phyloP scores from a whole-genome alignment of 2,329 filamentous ascomycete species.

The Colletotrichum gloeosporioides region DNA sequence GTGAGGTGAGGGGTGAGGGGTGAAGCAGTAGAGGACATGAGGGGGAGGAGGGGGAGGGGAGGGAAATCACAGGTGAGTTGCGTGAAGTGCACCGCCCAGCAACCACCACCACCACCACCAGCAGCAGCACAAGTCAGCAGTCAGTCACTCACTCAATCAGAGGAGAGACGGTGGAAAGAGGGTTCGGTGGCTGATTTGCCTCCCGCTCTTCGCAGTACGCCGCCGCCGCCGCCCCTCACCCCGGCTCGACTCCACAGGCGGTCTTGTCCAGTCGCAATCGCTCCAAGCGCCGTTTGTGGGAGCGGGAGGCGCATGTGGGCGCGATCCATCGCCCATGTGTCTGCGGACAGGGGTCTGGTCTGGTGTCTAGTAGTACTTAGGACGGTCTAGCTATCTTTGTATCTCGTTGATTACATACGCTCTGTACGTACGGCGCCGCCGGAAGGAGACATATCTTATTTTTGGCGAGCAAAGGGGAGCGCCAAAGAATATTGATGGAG shows the following conservation, averaged over 20 bases:
- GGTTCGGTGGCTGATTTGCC: slow-evolving; percentile 8
- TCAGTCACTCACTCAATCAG: background rate
- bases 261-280: slow-evolving; percentile 9
- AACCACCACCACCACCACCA: background rate
- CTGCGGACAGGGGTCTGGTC: background rate
- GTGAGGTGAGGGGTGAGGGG: background rate
- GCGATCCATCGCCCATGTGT: slow-evolving; percentile 7
- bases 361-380: background rate
- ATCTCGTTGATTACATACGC: background rate
- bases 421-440: background rate
- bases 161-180: background rate
- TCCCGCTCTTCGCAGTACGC: background rate
- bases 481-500: background rate
- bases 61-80: background rate
- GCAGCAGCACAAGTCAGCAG: background rate
- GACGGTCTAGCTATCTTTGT: background rate
- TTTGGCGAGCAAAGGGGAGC: background rate
- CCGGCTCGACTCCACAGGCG: background rate
- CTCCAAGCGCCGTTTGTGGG: slow-evolving; percentile 15
- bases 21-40: background rate
- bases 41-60: background rate
- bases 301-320: slow-evolving; percentile 16
- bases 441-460: background rate
- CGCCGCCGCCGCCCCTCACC: background rate
- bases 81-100: background rate